phyloP scores from a whole-genome alignment of 83 land plant species.

The Picea abies region DNA sequence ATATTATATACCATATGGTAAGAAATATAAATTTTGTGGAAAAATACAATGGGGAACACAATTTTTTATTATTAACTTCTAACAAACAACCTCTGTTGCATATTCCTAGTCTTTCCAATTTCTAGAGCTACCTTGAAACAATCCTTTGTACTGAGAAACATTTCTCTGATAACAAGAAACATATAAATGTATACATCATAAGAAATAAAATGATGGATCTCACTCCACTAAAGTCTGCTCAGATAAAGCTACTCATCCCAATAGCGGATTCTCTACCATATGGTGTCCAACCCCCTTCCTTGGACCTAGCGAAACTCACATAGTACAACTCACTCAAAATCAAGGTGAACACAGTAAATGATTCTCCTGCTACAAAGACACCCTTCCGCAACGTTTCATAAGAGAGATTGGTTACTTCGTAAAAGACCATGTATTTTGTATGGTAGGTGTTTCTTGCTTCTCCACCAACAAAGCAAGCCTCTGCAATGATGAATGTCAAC shows the following conservation, averaged over 20 bases:
- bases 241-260: neutral
- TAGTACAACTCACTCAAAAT: conserved; percentile 69
- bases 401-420: conserved; percentile 18
- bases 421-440: conserved; percentile 28
- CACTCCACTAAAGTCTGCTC: neutral
- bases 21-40: too few relatives aligned
- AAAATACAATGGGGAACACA: too few relatives aligned
- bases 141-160: too few relatives aligned
- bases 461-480: conserved; percentile 71
- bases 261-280: conserved; percentile 17
- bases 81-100: too few relatives aligned
- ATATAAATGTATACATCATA: too few relatives aligned
- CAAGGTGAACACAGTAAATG: conserved; percentile 77
- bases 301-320: conserved; percentile 49
- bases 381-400: conserved; percentile 78
- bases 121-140: too few relatives aligned
- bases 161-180: too few relatives aligned
- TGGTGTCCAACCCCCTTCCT: conserved; percentile 19
- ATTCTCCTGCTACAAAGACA: conserved; percentile 82
- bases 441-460: conserved; percentile 34
- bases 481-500: conserved; percentile 31
- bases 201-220: too few relatives aligned
- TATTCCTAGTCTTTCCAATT: too few relatives aligned
- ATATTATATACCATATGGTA: too few relatives aligned
- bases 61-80: too few relatives aligned